Evolutionary conservation across 495 filamentous ascomycete genomes (phyloP), one percentile per base, ranked within the genome.

Genomic region (Neurospora sp.): DNA sequence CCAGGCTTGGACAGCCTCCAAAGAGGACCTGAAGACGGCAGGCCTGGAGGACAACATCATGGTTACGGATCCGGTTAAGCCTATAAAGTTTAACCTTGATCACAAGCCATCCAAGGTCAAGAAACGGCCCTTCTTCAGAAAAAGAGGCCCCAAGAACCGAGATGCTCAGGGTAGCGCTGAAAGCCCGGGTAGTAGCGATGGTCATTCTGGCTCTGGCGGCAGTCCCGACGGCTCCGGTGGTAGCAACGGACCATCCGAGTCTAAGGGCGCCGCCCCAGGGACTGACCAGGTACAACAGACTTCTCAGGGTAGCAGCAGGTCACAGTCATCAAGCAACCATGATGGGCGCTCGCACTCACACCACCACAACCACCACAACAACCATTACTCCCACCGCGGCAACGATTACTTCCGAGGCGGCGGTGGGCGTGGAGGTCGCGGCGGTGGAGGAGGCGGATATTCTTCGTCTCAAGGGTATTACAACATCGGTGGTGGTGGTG

Each of bases 1-100:
- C 74, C 90, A 91, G 74, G 86, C 88, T 0, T 92, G 88, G 86
- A 89, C 86, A 14, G 82, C 90, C 41, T 77, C 80, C 0, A 81
- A 83, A 16, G 82, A 85, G 18, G 83, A 86, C 73, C 85, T 85
- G 77, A 82, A 83, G 69, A 77, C 82, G 4, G 73, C 88, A 4
- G 87, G 87, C 0, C 77, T 92, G 5, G 78, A 75, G 0, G 86
- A 83, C 0, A 78, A 81, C 27, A 71, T 81, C 42, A 88, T 91
- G 75, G 86, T 84, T 72, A 87, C 89, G 68, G 80, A 86, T 41
- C 88, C 89, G 6, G 71, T 90, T 42, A 85, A 87, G 72, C 82
- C 80, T 68, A 90, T 91, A 41, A 78, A 86, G 3, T 91, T 87
- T 74, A 79, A 80, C 2, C 81, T 88, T 18, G 84, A 84, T 18